A percentile compares a stretch with the other conserved stretches of the same genome.
Conservation (phyloP, 2,329 filamentous ascomycete species). For the Bipolaris oryzae region DNA sequence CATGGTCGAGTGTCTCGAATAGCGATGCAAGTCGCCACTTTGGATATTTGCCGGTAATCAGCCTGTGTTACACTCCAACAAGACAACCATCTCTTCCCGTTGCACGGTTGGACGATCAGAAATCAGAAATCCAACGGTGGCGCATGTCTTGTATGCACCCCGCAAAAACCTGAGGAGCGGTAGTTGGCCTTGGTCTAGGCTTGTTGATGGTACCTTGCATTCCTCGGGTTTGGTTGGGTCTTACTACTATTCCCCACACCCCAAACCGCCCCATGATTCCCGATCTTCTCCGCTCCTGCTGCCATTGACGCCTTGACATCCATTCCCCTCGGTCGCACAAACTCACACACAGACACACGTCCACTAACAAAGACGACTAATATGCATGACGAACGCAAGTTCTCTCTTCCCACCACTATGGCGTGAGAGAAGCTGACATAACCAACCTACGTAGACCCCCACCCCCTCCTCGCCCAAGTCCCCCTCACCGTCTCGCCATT, state of each 20-base stretch:
- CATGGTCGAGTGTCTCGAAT: too few species aligned
- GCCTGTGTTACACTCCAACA: not conserved
- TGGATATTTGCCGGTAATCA: not conserved
- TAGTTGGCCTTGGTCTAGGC: not conserved
- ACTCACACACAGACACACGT: too few species aligned
- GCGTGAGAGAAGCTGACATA: conserved; percentile 14
- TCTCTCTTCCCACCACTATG: not conserved
- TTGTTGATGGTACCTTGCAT: conserved; percentile 5
- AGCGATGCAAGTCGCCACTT: too few species aligned
- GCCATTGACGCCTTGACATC: too few species aligned
- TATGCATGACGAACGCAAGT: conserved; percentile 9
- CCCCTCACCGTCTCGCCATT: conserved; percentile 94
- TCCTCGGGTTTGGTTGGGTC: not conserved
- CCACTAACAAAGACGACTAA: not conserved
- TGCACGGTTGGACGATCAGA: not conserved
- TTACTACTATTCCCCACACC: conserved; percentile 8
- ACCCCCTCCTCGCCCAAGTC: conserved; percentile 88
- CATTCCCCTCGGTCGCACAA: too few species aligned
- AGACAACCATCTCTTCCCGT: not conserved
- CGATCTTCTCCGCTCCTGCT: not conserved
- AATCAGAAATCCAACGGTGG: too few species aligned
- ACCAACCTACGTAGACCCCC: conserved; percentile 58
- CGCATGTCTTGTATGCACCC: not conserved
- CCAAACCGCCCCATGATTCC: not conserved
- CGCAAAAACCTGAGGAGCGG: conserved; percentile 4